Evolutionary conservation across 2,329 filamentous ascomycete species (phyloP).

Genomic region (Incumbomyces delicatus): DNA sequence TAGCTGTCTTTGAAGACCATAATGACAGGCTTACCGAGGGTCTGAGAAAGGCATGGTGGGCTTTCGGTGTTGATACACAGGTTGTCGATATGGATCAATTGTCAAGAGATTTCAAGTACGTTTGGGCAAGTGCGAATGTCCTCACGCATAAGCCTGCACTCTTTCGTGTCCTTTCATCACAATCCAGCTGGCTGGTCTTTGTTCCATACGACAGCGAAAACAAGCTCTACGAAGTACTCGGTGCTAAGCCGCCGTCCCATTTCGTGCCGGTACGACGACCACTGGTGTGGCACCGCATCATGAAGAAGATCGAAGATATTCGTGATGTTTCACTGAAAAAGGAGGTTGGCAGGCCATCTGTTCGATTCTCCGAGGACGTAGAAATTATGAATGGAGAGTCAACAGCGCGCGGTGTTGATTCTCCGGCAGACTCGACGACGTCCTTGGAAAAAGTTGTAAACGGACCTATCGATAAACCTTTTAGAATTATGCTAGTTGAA

Average conservation of each 20-base stretch:
- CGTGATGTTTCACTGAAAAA: slow-evolving; percentile 8
- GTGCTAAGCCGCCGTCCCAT: slow-evolving; percentile 15
- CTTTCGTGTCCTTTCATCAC: slow-evolving; percentile 15
- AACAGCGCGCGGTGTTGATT: not conserved
- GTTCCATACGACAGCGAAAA: slow-evolving; percentile 22
- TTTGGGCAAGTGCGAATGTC: slow-evolving; percentile 22
- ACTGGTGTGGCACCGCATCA: slow-evolving; percentile 24
- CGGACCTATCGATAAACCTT: slow-evolving; percentile 5
- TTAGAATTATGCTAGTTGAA: slow-evolving; percentile 20
- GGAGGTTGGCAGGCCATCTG: slow-evolving; percentile 13
- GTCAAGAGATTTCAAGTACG: slow-evolving; percentile 18
- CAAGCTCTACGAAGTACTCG: slow-evolving; percentile 17
- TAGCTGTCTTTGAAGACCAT: slow-evolving; percentile 15
- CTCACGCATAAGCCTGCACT: slow-evolving; percentile 16
- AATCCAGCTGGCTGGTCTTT: slow-evolving; percentile 19
- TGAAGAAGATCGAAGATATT: slow-evolving; percentile 15
- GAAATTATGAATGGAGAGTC: slow-evolving; percentile 16
- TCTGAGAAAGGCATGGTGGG: slow-evolving; percentile 20
- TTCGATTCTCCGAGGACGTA: slow-evolving; percentile 22
- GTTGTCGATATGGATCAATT: slow-evolving; percentile 16
- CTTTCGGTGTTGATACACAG: slow-evolving; percentile 18
- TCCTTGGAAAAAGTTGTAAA: slow-evolving; percentile 2
- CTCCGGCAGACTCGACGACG: not conserved
- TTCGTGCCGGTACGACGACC: slow-evolving; percentile 22
- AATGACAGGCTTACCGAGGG: slow-evolving; percentile 18